Conservation (phyloP, 768 basidiomycete genomes). For the Pleurotus platypus region DNA sequence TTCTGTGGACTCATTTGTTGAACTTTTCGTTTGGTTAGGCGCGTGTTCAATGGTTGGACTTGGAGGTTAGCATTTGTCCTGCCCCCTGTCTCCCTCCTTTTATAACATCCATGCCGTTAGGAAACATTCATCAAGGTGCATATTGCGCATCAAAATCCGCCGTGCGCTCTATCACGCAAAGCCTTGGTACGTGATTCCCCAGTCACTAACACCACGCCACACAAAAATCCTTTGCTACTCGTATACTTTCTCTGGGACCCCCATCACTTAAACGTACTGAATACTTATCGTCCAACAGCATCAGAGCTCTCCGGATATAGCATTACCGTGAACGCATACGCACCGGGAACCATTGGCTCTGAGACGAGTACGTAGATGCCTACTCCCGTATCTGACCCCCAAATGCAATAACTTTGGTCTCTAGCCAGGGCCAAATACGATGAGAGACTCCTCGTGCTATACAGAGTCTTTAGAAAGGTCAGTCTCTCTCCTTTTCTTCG, state of each 20-base stretch:
- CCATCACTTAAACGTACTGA: too few species aligned
- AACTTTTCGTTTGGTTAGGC: slow-evolving; percentile 17
- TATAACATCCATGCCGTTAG: background rate
- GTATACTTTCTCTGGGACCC: too few species aligned
- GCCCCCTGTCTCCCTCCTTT: background rate
- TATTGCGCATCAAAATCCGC: slow-evolving; percentile 36
- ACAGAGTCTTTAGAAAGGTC: background rate
- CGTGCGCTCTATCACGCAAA: slow-evolving; percentile 34
- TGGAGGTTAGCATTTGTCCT: slow-evolving; percentile 12
- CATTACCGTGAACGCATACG: slow-evolving; percentile 39
- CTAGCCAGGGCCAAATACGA: background rate
- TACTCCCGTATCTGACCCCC: background rate
- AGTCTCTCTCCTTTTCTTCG: background rate
- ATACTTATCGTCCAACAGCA: slow-evolving; percentile 8
- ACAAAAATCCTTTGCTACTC: too few species aligned
- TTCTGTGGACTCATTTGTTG: background rate
- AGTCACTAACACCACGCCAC: too few species aligned
- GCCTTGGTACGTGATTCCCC: slow-evolving; percentile 20
- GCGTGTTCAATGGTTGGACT: slow-evolving; percentile 25
- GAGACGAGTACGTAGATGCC: slow-evolving; percentile 21
- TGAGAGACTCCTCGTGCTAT: background rate
- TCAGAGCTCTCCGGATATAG: slow-evolving; percentile 26
- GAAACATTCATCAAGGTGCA: slow-evolving; percentile 7
- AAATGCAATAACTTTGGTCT: background rate
- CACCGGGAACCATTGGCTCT: slow-evolving; percentile 29